Evolutionary conservation across 73 alveolate genomes (phyloP).

Genomic region (Paramecium bursaria): DNA sequence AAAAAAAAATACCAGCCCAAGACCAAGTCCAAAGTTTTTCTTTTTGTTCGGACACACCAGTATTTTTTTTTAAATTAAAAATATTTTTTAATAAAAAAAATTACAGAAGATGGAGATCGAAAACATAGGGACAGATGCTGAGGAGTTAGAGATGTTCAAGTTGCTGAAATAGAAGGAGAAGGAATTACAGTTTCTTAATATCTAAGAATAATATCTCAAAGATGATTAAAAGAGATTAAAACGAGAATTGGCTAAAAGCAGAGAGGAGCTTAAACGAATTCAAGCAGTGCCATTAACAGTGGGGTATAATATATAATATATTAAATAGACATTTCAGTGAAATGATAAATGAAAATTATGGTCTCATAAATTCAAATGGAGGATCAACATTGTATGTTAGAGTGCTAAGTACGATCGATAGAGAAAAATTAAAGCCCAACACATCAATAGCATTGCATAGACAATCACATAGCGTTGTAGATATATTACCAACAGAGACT

Average conservation of each 20-base stretch:
- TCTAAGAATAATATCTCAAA: slow-evolving; percentile 97
- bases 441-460: slow-evolving; percentile 99
- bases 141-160: slow-evolving; percentile 92
- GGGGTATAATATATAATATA: slow-evolving; percentile 55
- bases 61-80: slow-evolving; percentile 16
- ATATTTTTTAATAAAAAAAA: background rate
- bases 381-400: slow-evolving; percentile 98
- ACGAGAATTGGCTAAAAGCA: slow-evolving; percentile 96
- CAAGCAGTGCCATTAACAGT: slow-evolving; percentile 95
- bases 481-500: slow-evolving; percentile 99
- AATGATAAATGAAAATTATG: slow-evolving; percentile 98
- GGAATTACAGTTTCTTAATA: slow-evolving; percentile 95
- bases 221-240: slow-evolving; percentile 97
- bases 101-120: slow-evolving; percentile 61
- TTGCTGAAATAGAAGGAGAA: slow-evolving; percentile 93
- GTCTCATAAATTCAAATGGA: slow-evolving; percentile 95
- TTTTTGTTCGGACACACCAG: slow-evolving; percentile 41
- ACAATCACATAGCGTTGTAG: slow-evolving; percentile 99
- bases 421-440: slow-evolving; percentile 97
- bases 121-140: slow-evolving; percentile 3
- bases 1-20: slow-evolving; percentile 37
- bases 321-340: slow-evolving; percentile 93
- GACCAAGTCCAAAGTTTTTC: slow-evolving; percentile 24
- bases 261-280: slow-evolving; percentile 96
- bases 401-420: slow-evolving; percentile 97